phyloP scores from a whole-genome alignment of 768 basidiomycete genomes.

The Termitomyces sp. region DNA sequence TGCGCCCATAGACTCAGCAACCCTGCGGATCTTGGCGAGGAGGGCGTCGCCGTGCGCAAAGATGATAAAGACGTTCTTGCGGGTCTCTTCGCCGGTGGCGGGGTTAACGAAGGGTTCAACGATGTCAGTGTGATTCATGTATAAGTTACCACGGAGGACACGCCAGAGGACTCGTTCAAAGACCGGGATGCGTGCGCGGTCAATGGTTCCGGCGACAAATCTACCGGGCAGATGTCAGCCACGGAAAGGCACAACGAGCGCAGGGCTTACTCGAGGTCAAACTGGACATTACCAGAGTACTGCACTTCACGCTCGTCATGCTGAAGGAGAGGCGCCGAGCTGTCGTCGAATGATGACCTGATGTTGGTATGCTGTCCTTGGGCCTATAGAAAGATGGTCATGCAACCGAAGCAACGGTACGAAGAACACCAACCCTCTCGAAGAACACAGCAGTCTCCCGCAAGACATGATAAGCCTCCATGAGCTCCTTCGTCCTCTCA shows the following conservation, averaged over 20 bases:
- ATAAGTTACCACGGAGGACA: conserved; percentile 93
- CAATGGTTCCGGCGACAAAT: conserved; percentile 95
- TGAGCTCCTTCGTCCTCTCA: conserved; percentile 77
- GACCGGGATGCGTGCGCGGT: conserved; percentile 83
- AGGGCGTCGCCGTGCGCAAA: conserved; percentile 94
- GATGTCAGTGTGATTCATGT: conserved; percentile 99
- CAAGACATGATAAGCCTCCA: conserved; percentile 93
- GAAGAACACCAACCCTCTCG: conserved; percentile 51
- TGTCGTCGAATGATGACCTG: conserved; percentile 87
- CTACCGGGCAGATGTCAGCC: conserved; percentile 28
- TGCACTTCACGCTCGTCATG: conserved; percentile 82
- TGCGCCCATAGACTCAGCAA: conserved; percentile 98
- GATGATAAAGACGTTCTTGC: conserved; percentile 99
- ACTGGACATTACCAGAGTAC: conserved; percentile 47
- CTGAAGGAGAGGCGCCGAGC: conserved; percentile 83
- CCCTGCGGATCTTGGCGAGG: conserved; percentile 94
- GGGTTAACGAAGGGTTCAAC: conserved; percentile 89
- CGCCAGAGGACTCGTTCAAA: conserved; percentile 99
- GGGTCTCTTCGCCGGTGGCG: conserved; percentile 71
- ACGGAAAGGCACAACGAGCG: not conserved
- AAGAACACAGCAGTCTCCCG: conserved; percentile 97
- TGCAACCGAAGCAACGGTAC: not conserved
- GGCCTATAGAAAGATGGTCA: conserved; percentile 43
- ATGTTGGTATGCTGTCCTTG: conserved; percentile 76
- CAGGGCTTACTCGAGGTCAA: conserved; percentile 80